These are phyloP conservation scores for Colletotrichum incanum DNA, from an alignment of 2,329 filamentous ascomycete genomes.

Conservation along the genomic window DNA sequence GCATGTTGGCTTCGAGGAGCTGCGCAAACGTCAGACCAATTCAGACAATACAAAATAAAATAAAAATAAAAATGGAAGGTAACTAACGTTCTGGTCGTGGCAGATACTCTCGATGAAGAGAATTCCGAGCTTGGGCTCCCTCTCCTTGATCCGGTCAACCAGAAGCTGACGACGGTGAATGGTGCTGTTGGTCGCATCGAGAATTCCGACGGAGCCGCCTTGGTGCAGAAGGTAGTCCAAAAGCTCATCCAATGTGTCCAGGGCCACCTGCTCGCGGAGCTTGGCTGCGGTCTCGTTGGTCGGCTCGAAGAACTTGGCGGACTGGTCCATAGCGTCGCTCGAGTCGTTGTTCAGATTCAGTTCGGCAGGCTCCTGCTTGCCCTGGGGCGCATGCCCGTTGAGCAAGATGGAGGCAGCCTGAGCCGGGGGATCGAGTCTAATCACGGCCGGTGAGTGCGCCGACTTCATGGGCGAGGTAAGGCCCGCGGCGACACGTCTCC, in stretches of 20 bases:
- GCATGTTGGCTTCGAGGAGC: conserved; percentile 96
- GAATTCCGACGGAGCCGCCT: conserved; percentile 91
- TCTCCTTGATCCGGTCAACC: conserved; percentile 84
- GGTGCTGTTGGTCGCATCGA: conserved; percentile 98
- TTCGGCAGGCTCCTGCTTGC: conserved; percentile 53
- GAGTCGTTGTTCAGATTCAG: conserved; percentile 54
- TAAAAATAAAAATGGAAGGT: neutral
- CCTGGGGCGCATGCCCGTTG: conserved; percentile 65
- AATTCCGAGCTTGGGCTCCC: conserved; percentile 90
- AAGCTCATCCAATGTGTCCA: conserved; percentile 93
- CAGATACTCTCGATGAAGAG: conserved; percentile 97
- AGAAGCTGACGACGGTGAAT: conserved; percentile 86
- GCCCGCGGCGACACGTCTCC: conserved; percentile 85
- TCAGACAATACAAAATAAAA: conserved; percentile 11
- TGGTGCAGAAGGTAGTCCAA: conserved; percentile 88
- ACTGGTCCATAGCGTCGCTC: conserved; percentile 82
- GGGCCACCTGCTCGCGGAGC: conserved; percentile 90
- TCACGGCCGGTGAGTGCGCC: conserved; percentile 53
- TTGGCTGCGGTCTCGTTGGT: conserved; percentile 86
- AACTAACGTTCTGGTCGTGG: conserved; percentile 77
- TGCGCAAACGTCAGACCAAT: conserved; percentile 48
- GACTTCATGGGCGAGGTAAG: conserved; percentile 56
- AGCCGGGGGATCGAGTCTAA: conserved; percentile 61
- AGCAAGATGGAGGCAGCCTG: conserved; percentile 72
- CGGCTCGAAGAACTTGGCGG: conserved; percentile 94